Base-by-base conservation (phyloP, 139 green algal species). In the Tetradesmus lagerheimii region DNA sequence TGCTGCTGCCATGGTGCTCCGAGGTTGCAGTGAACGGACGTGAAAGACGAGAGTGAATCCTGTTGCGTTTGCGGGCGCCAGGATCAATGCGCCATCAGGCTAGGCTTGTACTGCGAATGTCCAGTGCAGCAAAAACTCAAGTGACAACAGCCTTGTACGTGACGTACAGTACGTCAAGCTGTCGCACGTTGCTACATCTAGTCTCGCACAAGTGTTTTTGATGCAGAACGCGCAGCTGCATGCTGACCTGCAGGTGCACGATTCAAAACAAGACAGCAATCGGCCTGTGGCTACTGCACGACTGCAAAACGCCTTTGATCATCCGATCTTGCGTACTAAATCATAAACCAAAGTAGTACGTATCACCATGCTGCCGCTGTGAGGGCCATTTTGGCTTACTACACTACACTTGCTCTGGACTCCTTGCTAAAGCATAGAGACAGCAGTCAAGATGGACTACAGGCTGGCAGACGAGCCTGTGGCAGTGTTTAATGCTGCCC, bases 401-500 rank as follows among this genome's bases (percentile, higher is more conserved):
- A 23, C 57, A 71, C 4, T 71, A 71, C 57, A 31, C 18, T 71
- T 71, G 57, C 57, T 71, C 57, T 71, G 57, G 57, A 71, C 57
- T 71, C 23, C 23, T 71, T 71, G 23, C 57, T 9, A 6, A 31
- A 23, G 23, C 57, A 1, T 31, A 8, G 20, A 71, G 57, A 71
- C 71, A 79, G 71, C 71, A 79, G 71, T 29, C 27, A 41, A 38
- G 29, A 79, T 79, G 71, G 71, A 79, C 71, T 79, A 79, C 27
- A 41, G 31, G n/a, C 71, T 37, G 37, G 27, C 39, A 27, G 85
- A 83, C 43, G 85, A 89, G 71, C 71, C 85, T 25, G 85, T 74
- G 5, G 71, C 71, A 35, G 87, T 91, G 87, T 62, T 91, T 12
- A n/a, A 91, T 35, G 87, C 87, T 45, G 87, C 87, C 14, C 47